Evolutionary conservation across 805 yeast genomes (phyloP).

Genomic region (Cyberlindnera xishuangbannaensis): DNA sequence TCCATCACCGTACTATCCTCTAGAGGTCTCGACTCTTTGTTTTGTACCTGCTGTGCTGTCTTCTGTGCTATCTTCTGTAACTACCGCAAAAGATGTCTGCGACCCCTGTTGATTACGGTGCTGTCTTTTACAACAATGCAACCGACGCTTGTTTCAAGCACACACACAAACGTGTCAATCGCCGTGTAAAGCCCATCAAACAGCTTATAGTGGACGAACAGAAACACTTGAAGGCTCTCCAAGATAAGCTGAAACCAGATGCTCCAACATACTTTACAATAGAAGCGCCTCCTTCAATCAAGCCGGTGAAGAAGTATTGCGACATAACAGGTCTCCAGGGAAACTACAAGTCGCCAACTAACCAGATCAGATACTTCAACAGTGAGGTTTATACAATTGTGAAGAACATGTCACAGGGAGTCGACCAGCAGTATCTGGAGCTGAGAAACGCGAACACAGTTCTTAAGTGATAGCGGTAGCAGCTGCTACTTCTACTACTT

Average conservation of each 20-base stretch:
- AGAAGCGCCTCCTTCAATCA: conserved; percentile 82
- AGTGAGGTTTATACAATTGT: conserved; percentile 77
- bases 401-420: conserved; percentile 78
- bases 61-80: no score
- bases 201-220: conserved; percentile 76
- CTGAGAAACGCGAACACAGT: conserved; percentile 86
- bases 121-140: conserved; percentile 10
- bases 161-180: conserved; percentile 42
- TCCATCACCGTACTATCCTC: no score
- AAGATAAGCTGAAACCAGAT: conserved; percentile 31
- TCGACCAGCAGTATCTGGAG: conserved; percentile 87
- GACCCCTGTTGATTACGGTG: conserved; percentile 5
- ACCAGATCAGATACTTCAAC: conserved; percentile 72
- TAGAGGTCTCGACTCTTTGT: no score
- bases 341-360: conserved; percentile 66
- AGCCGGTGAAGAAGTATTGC: conserved; percentile 79
- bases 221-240: conserved; percentile 44
- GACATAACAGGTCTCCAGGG: conserved; percentile 90
- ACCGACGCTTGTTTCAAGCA: conserved; percentile 54
- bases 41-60: no score
- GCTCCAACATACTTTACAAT: conserved; percentile 65
- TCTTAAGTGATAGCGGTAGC: background rate
- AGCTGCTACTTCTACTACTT: background rate
- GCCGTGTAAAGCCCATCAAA: conserved; percentile 67
- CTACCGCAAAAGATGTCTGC: no score